Conservation (phyloP, 495 filamentous ascomycete genomes). For the Penicillium cinerascens region DNA sequence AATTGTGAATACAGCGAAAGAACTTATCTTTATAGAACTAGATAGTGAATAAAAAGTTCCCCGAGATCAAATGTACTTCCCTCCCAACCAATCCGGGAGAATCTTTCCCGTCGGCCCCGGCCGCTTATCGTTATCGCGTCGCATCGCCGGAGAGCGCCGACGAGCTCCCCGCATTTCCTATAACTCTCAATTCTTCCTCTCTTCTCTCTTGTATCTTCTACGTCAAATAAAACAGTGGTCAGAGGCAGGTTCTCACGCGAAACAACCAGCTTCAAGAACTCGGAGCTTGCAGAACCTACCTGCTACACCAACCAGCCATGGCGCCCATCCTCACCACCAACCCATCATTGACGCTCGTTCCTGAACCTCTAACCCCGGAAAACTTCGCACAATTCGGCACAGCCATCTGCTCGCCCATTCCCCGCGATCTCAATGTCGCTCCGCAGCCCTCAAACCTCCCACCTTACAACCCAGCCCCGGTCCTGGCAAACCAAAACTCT, state of each 20-base stretch:
- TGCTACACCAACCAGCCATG: slow-evolving; percentile 11
- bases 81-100: background rate
- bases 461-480: slow-evolving; percentile 35
- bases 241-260: background rate
- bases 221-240: background rate
- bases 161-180: background rate
- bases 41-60: background rate
- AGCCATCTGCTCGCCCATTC: slow-evolving; percentile 69
- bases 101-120: background rate
- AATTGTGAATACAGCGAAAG: background rate
- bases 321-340: slow-evolving; percentile 32
- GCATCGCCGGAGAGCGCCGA: slow-evolving; percentile 8
- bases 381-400: slow-evolving; percentile 80
- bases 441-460: slow-evolving; percentile 37
- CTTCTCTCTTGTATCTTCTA: no score
- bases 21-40: no score
- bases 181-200: background rate
- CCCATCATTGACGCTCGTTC: slow-evolving; percentile 36
- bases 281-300: background rate
- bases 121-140: slow-evolving; percentile 6
- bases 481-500: slow-evolving; percentile 76
- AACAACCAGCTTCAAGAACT: background rate
- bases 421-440: slow-evolving; percentile 47
- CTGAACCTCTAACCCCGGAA: slow-evolving; percentile 58
- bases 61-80: background rate